phyloP scores from a whole-genome alignment of 257 asterid species.

The Solanum chaucha region DNA sequence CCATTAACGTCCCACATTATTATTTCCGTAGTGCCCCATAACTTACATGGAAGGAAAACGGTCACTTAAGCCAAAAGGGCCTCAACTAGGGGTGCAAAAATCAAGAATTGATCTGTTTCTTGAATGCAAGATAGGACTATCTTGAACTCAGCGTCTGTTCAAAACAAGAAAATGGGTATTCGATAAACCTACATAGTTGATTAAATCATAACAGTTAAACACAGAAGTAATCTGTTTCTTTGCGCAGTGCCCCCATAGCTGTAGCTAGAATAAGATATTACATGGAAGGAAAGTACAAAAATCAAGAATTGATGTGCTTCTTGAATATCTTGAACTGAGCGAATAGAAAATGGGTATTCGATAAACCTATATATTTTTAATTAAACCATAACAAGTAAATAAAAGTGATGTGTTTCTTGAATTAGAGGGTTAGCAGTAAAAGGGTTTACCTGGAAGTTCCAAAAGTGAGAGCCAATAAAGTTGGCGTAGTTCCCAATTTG shows the following conservation, averaged over 20 bases:
- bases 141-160: not conserved
- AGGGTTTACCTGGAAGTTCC: slow-evolving; percentile 76
- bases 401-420: not conserved
- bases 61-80: not conserved
- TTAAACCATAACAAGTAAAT: not conserved
- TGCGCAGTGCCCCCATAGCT: not conserved
- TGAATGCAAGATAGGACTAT: not conserved
- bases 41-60: not conserved
- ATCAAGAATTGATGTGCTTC: not conserved
- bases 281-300: not conserved
- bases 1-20: not conserved
- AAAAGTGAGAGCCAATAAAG: slow-evolving; percentile 87
- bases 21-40: not conserved
- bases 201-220: not conserved
- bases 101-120: not conserved
- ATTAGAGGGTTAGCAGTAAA: not conserved
- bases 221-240: not conserved
- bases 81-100: not conserved
- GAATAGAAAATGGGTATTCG: not conserved
- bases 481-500: slow-evolving; percentile 76
- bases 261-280: not conserved
- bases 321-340: not conserved
- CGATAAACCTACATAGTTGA: not conserved
- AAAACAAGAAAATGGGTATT: not conserved
- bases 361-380: not conserved